A percentile compares a stretch with the other conserved stretches of the same genome.
These are phyloP conservation scores for Corylus avellana DNA, from an alignment of 306 rosid genomes.

Conservation along the genomic window DNA sequence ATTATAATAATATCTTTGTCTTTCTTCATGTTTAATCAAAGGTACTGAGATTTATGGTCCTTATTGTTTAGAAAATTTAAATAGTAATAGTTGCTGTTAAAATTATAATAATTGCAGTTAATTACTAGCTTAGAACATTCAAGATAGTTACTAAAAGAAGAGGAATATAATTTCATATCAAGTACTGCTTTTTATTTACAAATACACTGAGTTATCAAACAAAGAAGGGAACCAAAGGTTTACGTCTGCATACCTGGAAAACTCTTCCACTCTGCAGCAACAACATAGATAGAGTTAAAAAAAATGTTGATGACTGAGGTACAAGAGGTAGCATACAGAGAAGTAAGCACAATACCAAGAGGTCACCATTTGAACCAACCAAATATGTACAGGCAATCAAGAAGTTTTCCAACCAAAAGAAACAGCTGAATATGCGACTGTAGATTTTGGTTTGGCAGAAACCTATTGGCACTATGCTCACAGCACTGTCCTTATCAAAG, in stretches of 20 bases:
- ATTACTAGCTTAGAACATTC: background rate
- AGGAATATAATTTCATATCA: background rate
- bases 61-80: background rate
- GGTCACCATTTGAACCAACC: slow-evolving; percentile 15
- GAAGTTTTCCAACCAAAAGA: background rate
- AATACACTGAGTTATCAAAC: slow-evolving; percentile 1
- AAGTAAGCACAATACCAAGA: slow-evolving; percentile 26
- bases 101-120: background rate
- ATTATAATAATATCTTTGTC: background rate
- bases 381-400: background rate
- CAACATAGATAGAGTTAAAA: slow-evolving; percentile 28
- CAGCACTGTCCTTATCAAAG: slow-evolving; percentile 11
- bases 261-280: slow-evolving; percentile 86
- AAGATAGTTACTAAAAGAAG: background rate
- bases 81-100: background rate
- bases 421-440: background rate
- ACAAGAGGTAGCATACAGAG: slow-evolving; percentile 12
- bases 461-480: slow-evolving; percentile 15
- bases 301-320: slow-evolving; percentile 26
- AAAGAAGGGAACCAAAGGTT: slow-evolving; percentile 21
- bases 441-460: slow-evolving; percentile 21
- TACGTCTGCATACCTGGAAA: slow-evolving; percentile 64
- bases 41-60: background rate
- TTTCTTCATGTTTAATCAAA: background rate
- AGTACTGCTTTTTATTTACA: background rate